Base-by-base conservation (phyloP, 2,329 filamentous ascomycete species). In the Cladosporium colombiae region DNA sequence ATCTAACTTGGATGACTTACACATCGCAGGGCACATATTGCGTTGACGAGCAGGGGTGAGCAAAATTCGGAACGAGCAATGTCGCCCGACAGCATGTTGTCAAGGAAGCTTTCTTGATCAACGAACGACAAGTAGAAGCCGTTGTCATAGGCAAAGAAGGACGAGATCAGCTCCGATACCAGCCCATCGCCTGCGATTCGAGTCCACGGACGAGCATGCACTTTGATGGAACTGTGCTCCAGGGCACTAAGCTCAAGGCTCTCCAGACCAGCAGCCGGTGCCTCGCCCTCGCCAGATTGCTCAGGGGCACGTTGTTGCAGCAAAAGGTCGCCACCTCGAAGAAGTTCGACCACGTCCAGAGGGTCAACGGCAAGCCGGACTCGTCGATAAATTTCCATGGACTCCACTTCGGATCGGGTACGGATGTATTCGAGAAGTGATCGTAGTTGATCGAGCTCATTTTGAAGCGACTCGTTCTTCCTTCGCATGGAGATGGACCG, bases 1-100 rank as follows among this genome's bases (percentile, higher is more conserved):
- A 37, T 44, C 21, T n/a, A 21, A 18, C 13, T 13, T 59, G 37
- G 1, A n/a, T 8, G 1, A 44, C 61, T 63, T 63, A 63, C 61
- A 31, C 61, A 56, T 29, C 61, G 61, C 11, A 63, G 35, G 5
- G 61, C 61, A 46, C 61, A 63, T n/a, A 79, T 75, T 1, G 71
- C 71, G 62, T 78, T 77, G 4, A 79, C 76, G 25, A 78, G 63
- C 10, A 78, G 74, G 5, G 77, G 74, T 11, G 77, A 78, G 27
- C 61, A 63, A 11, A 63, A 63, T 16, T 56, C 50, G 23, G 61
- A 33, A 8, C 44, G 56, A 6, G 40, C 61, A 29, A 33, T 29
- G 23, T 63, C 49, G 10, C 61, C 61, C 23, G 61, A 25, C 21
- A 46, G 33, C 61, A 63, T 63, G 18, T 63, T 37, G 10, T 63